These are phyloP conservation scores for Lotmaria passim DNA, from an alignment of 208 protist species.

Conservation along the genomic window DNA sequence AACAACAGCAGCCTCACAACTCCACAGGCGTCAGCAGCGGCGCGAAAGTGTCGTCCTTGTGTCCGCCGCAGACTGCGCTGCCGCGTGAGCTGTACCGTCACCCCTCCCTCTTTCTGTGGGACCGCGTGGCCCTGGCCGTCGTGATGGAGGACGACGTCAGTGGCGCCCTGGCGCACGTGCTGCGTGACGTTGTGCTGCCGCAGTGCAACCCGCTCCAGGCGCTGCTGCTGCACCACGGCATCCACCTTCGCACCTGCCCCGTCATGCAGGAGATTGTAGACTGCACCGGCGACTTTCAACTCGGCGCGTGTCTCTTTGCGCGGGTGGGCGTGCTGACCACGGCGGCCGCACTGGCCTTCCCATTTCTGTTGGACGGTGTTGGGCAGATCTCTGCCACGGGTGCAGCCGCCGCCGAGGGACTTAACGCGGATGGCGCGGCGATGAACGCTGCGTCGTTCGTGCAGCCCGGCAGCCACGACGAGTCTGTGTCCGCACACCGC, in stretches of 20 bases:
- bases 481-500: not conserved
- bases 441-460: not conserved
- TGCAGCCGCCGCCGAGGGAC: conserved; percentile 9
- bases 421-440: not conserved
- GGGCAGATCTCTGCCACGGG: conserved; percentile 15
- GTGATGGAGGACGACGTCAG: conserved; percentile 55
- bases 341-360: conserved; percentile 32
- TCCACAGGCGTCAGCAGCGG: not conserved
- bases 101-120: conserved; percentile 60
- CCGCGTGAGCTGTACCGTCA: conserved; percentile 32
- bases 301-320: conserved; percentile 84
- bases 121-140: conserved; percentile 75
- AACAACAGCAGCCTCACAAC: not conserved
- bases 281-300: conserved; percentile 82
- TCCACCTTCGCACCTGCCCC: conserved; percentile 52
- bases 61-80: conserved; percentile 2
- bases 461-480: not conserved
- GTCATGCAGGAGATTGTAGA: conserved; percentile 84
- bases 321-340: conserved; percentile 58
- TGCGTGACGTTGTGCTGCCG: conserved; percentile 42
- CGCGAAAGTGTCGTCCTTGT: not conserved
- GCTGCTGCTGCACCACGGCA: conserved; percentile 67
- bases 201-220: conserved; percentile 61
- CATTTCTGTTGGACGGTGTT: conserved; percentile 29
- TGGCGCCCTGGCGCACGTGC: conserved; percentile 33